phyloP scores from a whole-genome alignment of 2,329 filamentous ascomycete genomes.

The Emmonsiellopsis sp. region DNA sequence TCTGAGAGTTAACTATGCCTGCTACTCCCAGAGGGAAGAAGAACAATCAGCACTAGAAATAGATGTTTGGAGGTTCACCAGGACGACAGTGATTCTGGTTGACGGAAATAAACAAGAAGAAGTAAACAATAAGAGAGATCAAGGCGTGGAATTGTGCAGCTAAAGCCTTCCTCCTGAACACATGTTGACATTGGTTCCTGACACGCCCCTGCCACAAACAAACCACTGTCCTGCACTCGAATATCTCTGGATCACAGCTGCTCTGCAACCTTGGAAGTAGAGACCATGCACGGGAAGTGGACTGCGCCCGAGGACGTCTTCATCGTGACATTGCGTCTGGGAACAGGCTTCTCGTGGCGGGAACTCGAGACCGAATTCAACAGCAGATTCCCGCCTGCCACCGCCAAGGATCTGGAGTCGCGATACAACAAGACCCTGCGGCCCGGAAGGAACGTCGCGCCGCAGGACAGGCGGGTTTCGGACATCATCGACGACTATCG shows the following conservation, averaged over 20 bases:
- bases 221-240: neutral
- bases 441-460: neutral
- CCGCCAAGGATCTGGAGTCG: conserved; percentile 13
- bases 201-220: neutral
- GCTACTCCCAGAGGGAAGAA: neutral
- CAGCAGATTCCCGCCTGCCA: conserved; percentile 2
- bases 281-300: conserved; percentile 7
- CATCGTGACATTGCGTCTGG: conserved; percentile 11
- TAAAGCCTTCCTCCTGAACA: neutral
- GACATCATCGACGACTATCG: conserved; percentile 11
- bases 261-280: neutral
- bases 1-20: neutral
- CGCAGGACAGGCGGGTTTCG: conserved; percentile 1
- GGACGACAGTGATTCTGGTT: neutral
- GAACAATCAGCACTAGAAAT: neutral
- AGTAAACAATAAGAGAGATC: neutral
- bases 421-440: conserved; percentile 12
- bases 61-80: neutral
- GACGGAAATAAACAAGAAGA: neutral
- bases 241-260: neutral
- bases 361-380: conserved; percentile 7
- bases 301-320: conserved; percentile 9
- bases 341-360: conserved; percentile 11
- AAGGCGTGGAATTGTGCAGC: too few species aligned
- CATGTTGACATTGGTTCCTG: neutral